Conservation (phyloP, 2,329 filamentous ascomycete genomes). For the Alternaria ventricosa region DNA sequence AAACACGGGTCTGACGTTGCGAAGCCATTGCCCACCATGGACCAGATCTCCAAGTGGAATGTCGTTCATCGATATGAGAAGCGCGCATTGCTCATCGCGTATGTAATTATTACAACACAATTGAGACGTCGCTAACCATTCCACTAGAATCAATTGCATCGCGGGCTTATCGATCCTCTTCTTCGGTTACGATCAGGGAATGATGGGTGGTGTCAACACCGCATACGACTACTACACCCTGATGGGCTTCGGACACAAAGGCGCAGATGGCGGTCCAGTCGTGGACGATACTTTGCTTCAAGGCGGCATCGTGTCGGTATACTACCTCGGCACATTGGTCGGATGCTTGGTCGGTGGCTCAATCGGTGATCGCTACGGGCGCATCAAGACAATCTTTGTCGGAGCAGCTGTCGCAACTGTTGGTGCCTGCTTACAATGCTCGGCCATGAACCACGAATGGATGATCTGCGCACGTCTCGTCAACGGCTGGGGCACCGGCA, state of each 20-base stretch:
- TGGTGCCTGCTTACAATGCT: constrained; percentile 69
- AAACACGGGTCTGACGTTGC: neutral
- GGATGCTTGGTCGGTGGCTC: constrained; percentile 35
- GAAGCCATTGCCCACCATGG: constrained; percentile 17
- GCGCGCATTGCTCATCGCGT: constrained; percentile 35
- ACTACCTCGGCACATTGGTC: constrained; percentile 39
- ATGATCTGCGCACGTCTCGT: constrained; percentile 60
- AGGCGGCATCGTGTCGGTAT: constrained; percentile 43
- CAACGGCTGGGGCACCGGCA: constrained; percentile 72
- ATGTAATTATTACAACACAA: neutral
- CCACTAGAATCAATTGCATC: constrained; percentile 34
- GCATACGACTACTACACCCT: constrained; percentile 39
- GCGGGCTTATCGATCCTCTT: constrained; percentile 41
- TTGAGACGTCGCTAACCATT: neutral
- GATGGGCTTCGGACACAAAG: constrained; percentile 41
- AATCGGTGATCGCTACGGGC: constrained; percentile 32
- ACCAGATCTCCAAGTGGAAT: constrained; percentile 33
- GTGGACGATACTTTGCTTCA: constrained; percentile 36
- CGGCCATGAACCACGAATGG: constrained; percentile 70
- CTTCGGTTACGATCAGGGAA: constrained; percentile 44
- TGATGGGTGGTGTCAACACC: constrained; percentile 45
- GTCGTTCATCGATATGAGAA: constrained; percentile 37
- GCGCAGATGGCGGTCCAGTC: constrained; percentile 28
- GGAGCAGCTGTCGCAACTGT: constrained; percentile 33
- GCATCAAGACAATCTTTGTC: constrained; percentile 37